These are phyloP conservation scores for Boletus sensibilis DNA, from an alignment of 768 basidiomycete species.

Conservation along the genomic window DNA sequence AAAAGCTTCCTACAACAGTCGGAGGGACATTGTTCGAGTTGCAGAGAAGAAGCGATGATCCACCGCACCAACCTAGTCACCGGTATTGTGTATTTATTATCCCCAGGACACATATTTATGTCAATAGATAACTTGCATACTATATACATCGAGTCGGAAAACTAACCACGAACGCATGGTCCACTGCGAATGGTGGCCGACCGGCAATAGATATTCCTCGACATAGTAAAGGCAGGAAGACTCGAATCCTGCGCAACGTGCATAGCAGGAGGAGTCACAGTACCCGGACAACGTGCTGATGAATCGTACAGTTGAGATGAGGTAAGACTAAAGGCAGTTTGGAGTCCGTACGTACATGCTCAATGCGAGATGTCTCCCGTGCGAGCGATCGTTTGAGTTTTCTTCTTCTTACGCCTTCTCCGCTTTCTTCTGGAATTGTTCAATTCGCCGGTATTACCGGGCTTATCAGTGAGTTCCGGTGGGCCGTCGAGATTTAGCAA, in stretches of 20 bases:
- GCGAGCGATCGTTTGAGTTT: constrained; percentile 32
- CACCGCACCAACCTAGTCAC: not conserved
- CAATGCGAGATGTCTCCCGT: constrained; percentile 17
- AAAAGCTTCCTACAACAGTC: constrained; percentile 19
- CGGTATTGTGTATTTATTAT: constrained; percentile 18
- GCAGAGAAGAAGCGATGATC: constrained; percentile 7
- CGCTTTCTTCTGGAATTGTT: constrained; percentile 51
- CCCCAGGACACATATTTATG: constrained; percentile 21
- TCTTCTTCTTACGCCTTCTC: constrained; percentile 54
- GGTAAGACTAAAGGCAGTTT: not conserved
- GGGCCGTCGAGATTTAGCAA: constrained; percentile 58
- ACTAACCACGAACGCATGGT: not conserved
- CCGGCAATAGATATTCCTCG: not conserved
- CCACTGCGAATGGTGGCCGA: not conserved
- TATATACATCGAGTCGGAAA: not conserved
- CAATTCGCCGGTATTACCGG: constrained; percentile 16
- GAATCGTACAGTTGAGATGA: not conserved
- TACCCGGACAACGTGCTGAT: constrained; percentile 6
- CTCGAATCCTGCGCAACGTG: not conserved
- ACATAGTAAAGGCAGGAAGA: not conserved
- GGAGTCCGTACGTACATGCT: constrained; percentile 16
- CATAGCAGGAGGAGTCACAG: not conserved
- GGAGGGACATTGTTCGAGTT: constrained; percentile 5
- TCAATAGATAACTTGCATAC: constrained; percentile 7
- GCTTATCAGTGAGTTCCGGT: constrained; percentile 26